phyloP scores from a whole-genome alignment of 441 rosid genomes.

The Erodium texanum region DNA sequence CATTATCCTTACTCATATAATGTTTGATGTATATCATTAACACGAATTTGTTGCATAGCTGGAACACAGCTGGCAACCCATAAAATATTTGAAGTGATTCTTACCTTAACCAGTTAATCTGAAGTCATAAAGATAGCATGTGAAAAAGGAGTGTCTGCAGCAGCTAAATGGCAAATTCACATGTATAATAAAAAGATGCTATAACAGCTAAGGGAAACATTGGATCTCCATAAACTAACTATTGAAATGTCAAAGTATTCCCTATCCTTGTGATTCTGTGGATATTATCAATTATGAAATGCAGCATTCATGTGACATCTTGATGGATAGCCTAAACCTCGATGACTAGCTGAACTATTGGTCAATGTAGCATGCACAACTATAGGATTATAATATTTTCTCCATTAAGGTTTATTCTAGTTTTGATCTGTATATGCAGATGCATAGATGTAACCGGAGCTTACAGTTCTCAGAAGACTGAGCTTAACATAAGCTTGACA shows the following conservation, averaged over 20 bases:
- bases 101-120: not conserved
- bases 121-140: not conserved
- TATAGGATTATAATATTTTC: conserved; percentile 2
- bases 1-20: not conserved
- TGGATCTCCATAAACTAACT: not conserved
- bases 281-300: not conserved
- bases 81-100: not conserved
- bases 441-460: conserved; percentile 99
- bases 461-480: conserved; percentile 87
- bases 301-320: not conserved
- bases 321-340: conserved; percentile 8
- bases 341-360: conserved; percentile 8
- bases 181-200: not conserved
- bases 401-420: not conserved
- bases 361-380: conserved; percentile 10
- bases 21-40: conserved; percentile 1
- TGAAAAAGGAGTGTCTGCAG: not conserved
- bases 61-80: not conserved
- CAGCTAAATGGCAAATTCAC: not conserved
- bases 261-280: not conserved
- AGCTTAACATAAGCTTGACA: conserved; percentile 91
- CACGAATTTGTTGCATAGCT: not conserved
- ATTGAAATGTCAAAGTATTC: not conserved
- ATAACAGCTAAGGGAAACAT: not conserved
- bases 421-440: conserved; percentile 42